Evolutionary conservation across 2,329 filamentous ascomycete genomes (phyloP).

Genomic region (Colletotrichum siamense): DNA sequence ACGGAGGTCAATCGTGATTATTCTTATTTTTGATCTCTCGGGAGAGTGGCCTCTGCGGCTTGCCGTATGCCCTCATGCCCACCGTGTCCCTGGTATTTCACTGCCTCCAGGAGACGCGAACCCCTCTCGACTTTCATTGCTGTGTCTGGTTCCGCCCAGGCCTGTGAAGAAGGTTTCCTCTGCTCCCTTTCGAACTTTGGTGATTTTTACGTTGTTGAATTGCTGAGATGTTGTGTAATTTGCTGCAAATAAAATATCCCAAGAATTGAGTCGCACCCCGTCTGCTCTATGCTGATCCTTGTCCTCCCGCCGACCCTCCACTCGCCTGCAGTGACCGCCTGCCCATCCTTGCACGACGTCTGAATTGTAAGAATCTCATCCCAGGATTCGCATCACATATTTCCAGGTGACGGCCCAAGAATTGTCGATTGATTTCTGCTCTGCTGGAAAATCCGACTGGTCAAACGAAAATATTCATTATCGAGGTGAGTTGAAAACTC

Average conservation of each 20-base stretch:
- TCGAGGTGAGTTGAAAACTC: constrained; percentile 7
- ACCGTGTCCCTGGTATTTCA: constrained; percentile 77
- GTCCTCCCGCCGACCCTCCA: background rate
- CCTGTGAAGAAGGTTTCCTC: constrained; percentile 56
- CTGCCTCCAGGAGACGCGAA: constrained; percentile 73
- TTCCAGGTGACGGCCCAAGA: background rate
- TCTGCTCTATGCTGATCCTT: background rate
- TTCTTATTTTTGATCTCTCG: constrained; percentile 68
- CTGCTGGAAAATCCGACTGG: background rate
- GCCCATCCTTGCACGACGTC: background rate
- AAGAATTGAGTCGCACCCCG: background rate
- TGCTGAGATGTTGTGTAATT: background rate
- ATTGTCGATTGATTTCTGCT: background rate
- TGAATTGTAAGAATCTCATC: background rate
- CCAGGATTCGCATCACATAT: background rate
- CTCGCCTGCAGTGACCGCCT: background rate
- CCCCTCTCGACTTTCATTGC: constrained; percentile 62
- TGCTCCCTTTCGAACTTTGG: background rate
- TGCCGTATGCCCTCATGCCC: constrained; percentile 61
- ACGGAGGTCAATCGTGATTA: constrained; percentile 72
- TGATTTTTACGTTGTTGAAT: background rate
- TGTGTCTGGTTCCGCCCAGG: constrained; percentile 50
- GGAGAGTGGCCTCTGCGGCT: constrained; percentile 63
- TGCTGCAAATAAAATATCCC: background rate
- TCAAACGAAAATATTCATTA: background rate